Conservation (phyloP, 179 eudicot species). For the Beta macrorhiza region DNA sequence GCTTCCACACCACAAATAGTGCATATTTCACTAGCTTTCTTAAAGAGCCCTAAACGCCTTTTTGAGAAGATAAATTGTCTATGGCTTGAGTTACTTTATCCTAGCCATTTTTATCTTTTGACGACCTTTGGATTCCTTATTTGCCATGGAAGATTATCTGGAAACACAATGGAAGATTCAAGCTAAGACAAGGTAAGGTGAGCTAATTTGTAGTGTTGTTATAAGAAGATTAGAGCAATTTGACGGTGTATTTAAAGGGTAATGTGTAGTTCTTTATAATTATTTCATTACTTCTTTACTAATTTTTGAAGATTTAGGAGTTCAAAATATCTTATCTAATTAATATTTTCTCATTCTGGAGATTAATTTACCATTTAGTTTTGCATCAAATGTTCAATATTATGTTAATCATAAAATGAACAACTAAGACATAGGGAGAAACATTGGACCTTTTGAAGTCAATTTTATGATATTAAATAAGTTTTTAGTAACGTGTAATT, state of each 20-base stretch:
- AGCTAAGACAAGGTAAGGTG: not conserved
- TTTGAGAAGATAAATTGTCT: conserved; percentile 56
- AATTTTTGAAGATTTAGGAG: conserved; percentile 40
- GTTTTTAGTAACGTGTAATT: not conserved
- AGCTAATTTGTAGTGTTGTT: conserved; percentile 6
- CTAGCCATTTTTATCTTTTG: conserved; percentile 55
- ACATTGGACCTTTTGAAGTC: conserved; percentile 14
- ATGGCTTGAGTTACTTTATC: conserved; percentile 39
- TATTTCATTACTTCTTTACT: conserved; percentile 10
- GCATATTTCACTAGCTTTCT: conserved; percentile 55
- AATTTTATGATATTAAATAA: not conserved
- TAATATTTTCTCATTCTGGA: conserved; percentile 37
- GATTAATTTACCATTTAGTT: conserved; percentile 31
- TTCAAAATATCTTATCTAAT: conserved; percentile 33
- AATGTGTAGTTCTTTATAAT: not conserved
- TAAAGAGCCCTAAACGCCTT: conserved; percentile 50
- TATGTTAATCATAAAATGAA: not conserved
- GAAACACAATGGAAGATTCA: not conserved
- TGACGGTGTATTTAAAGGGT: conserved; percentile 24
- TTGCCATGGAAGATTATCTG: conserved; percentile 30
- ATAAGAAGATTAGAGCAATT: not conserved
- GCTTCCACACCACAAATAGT: conserved; percentile 53
- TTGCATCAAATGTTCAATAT: conserved; percentile 18
- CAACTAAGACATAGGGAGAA: conserved; percentile 9
- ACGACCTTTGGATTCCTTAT: conserved; percentile 46